Evolutionary conservation across 768 basidiomycete species (phyloP).

Genomic region (Calvatia gigantea): DNA sequence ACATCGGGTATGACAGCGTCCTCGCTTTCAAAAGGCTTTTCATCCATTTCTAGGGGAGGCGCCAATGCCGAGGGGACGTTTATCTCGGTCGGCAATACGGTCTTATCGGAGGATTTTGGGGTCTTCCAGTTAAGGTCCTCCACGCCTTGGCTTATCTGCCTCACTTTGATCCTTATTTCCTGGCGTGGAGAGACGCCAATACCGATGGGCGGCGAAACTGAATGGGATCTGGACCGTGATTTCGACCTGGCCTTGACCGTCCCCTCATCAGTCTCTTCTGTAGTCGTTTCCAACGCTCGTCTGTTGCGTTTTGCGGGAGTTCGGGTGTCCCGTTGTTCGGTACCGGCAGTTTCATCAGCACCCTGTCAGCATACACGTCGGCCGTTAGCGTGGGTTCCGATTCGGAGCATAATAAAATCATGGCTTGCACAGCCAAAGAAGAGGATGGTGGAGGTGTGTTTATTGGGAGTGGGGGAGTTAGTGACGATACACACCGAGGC

Average conservation of each 20-base stretch:
- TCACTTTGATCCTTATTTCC: conserved; percentile 68
- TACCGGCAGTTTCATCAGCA: conserved; percentile 29
- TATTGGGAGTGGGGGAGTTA: neutral
- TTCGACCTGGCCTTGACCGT: conserved; percentile 29
- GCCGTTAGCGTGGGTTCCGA: conserved; percentile 12
- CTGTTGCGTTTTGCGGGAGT: conserved; percentile 79
- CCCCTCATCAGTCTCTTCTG: conserved; percentile 55
- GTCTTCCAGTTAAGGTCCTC: conserved; percentile 75
- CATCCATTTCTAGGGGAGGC: conserved; percentile 12
- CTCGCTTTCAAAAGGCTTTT: conserved; percentile 8
- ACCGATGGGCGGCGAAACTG: conserved; percentile 40
- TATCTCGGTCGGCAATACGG: conserved; percentile 18
- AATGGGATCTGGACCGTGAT: conserved; percentile 41
- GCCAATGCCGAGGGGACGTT: conserved; percentile 3
- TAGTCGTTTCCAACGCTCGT: conserved; percentile 54
- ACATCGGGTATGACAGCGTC: conserved; percentile 8
- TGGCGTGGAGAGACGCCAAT: conserved; percentile 62
- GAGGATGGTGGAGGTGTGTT: conserved; percentile 9
- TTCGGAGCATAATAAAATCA: conserved; percentile 2
- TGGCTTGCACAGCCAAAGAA: conserved; percentile 8
- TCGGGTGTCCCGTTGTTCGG: conserved; percentile 47
- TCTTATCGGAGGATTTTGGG: conserved; percentile 33
- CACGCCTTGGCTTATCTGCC: conserved; percentile 76
- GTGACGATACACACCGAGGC: conserved; percentile 30
- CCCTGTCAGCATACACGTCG: conserved; percentile 30